phyloP scores from a whole-genome alignment of 2,329 filamentous ascomycete genomes.

The Epicoccum sorghinum region DNA sequence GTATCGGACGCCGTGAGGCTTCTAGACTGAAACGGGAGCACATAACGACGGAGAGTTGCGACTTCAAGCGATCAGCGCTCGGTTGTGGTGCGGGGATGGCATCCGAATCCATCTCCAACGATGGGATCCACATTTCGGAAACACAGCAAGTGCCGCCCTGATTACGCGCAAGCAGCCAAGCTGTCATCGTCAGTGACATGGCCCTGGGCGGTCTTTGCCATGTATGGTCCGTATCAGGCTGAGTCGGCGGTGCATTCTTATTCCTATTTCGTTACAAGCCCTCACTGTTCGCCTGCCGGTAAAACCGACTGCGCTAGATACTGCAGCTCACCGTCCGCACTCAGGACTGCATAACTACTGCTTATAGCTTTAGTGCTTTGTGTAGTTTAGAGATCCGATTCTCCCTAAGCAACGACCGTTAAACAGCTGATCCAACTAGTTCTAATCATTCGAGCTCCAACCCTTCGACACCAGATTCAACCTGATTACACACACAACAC shows the following conservation, averaged over 20 bases:
- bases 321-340: conserved; percentile 4
- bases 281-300: conserved; percentile 5
- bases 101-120: conserved; percentile 2
- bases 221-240: conserved; percentile 2
- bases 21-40: neutral
- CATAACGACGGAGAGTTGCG: conserved; percentile 7
- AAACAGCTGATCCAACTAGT: neutral
- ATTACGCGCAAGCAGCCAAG: conserved; percentile 24
- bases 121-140: conserved; percentile 21
- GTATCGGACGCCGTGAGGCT: neutral
- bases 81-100: conserved; percentile 11
- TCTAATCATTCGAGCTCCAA: neutral
- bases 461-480: neutral
- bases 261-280: neutral
- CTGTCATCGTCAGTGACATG: conserved; percentile 7
- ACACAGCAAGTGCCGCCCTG: conserved; percentile 14
- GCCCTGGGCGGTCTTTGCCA: conserved; percentile 2
- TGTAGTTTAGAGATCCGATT: neutral
- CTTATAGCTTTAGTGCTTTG: neutral
- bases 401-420: neutral
- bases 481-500: neutral
- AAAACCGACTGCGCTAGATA: conserved; percentile 1
- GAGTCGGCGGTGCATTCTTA: conserved; percentile 2
- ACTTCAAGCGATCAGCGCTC: conserved; percentile 14
- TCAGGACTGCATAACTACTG: neutral